Conservation (phyloP, 257 asterid genomes). For the Capsicum pubescens region DNA sequence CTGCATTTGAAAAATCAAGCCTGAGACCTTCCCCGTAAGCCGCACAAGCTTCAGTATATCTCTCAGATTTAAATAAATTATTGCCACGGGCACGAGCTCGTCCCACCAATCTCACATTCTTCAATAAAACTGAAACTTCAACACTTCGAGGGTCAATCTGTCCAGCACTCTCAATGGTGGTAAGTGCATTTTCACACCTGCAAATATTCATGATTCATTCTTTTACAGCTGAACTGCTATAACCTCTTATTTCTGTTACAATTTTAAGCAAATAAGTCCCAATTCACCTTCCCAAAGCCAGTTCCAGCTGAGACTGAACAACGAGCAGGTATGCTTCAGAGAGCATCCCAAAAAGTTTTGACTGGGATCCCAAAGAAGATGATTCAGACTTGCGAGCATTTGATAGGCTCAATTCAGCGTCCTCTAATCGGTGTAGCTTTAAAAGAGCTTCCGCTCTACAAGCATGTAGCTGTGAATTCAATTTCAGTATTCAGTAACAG, state of each 20-base stretch:
- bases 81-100: conserved; percentile 82
- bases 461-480: conserved; percentile 64
- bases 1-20: conserved; percentile 63
- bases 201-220: conserved; percentile 31
- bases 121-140: conserved; percentile 54
- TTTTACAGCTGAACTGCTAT: neutral
- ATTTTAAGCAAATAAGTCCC: conserved; percentile 5
- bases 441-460: conserved; percentile 74
- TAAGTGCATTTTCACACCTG: conserved; percentile 68
- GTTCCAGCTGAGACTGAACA: conserved; percentile 60
- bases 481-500: conserved; percentile 31
- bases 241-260: neutral
- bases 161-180: conserved; percentile 60
- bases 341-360: conserved; percentile 63
- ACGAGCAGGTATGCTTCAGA: conserved; percentile 59
- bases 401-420: conserved; percentile 50
- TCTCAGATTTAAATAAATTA: conserved; percentile 70
- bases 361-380: conserved; percentile 38
- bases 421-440: conserved; percentile 67
- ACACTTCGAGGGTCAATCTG: conserved; percentile 54
- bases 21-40: conserved; percentile 79
- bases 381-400: conserved; percentile 40
- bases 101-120: conserved; percentile 57
- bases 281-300: conserved; percentile 72
- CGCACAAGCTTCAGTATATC: conserved; percentile 77